Evolutionary conservation across 176 grass and related monocot genomes (phyloP).

Genomic region (Phyllostachys edulis): DNA sequence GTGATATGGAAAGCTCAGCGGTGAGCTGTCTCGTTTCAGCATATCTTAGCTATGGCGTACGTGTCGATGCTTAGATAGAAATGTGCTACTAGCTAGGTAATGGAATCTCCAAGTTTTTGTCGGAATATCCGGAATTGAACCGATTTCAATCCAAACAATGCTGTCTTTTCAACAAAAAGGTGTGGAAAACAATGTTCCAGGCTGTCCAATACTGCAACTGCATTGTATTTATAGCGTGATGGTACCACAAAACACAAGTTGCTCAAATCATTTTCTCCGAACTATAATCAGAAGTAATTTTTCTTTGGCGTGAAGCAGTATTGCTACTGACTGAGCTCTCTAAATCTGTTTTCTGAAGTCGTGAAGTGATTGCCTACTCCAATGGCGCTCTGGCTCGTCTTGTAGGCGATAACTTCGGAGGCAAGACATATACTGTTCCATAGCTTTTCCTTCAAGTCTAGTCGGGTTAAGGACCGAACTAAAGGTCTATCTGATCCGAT

Average conservation of each 20-base stretch:
- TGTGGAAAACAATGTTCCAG: background rate
- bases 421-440: constrained; percentile 38
- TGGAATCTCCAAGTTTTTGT: background rate
- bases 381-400: background rate
- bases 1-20: background rate
- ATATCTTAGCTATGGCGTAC: background rate
- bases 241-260: background rate
- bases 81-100: background rate
- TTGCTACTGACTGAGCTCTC: background rate
- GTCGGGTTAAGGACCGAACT: constrained; percentile 22
- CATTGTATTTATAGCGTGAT: background rate
- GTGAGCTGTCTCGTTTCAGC: constrained; percentile 2
- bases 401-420: constrained; percentile 42
- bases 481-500: constrained; percentile 48
- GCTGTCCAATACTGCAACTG: background rate
- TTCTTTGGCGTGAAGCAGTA: background rate
- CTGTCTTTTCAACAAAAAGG: constrained; percentile 15
- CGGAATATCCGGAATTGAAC: constrained; percentile 29
- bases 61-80: background rate
- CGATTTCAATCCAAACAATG: constrained; percentile 9
- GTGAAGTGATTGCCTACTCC: background rate
- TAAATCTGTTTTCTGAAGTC: background rate
- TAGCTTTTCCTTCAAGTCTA: constrained; percentile 24
- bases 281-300: background rate
- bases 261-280: background rate